These are phyloP conservation scores for Boletus semigastroideus DNA, from an alignment of 1,284 basidiomycete species.

Conservation along the genomic window DNA sequence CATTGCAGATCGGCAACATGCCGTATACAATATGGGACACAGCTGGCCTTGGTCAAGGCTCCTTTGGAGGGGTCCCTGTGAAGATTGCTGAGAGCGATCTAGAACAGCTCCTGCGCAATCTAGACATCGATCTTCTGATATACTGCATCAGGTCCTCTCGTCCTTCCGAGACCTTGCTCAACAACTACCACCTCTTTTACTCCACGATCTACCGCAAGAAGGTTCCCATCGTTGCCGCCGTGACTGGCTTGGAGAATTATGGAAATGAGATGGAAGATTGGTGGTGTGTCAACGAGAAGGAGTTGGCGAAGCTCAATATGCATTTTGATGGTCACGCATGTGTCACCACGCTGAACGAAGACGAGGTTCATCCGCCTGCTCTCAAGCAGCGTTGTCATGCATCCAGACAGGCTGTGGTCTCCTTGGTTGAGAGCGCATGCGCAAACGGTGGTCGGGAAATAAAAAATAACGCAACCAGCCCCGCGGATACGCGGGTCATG, in stretches of 20 bases:
- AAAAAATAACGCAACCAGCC: conserved; percentile 16
- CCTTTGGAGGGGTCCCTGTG: conserved; percentile 28
- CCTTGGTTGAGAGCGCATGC: conserved; percentile 19
- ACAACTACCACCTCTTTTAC: conserved; percentile 36
- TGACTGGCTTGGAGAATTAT: conserved; percentile 32
- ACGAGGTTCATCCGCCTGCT: conserved; percentile 30
- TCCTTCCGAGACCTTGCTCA: conserved; percentile 20
- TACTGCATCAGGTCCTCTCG: conserved; percentile 31
- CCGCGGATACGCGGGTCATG: conserved; percentile 27
- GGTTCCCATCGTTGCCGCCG: conserved; percentile 31
- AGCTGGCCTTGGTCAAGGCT: conserved; percentile 31
- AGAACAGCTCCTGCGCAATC: conserved; percentile 22
- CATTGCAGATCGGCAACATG: conserved; percentile 24
- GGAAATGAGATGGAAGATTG: conserved; percentile 31
- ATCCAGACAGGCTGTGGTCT: conserved; percentile 23
- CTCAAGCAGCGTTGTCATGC: conserved; percentile 28
- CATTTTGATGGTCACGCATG: conserved; percentile 33
- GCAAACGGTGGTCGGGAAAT: conserved; percentile 23
- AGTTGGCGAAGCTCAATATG: conserved; percentile 28
- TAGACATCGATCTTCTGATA: conserved; percentile 30
- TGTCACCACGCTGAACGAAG: conserved; percentile 27
- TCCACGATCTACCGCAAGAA: conserved; percentile 32
- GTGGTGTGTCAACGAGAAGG: conserved; percentile 28
- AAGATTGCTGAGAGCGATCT: conserved; percentile 29
- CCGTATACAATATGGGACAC: conserved; percentile 31